Base-by-base conservation (phyloP, 83 land plant species). In the Picea abies region DNA sequence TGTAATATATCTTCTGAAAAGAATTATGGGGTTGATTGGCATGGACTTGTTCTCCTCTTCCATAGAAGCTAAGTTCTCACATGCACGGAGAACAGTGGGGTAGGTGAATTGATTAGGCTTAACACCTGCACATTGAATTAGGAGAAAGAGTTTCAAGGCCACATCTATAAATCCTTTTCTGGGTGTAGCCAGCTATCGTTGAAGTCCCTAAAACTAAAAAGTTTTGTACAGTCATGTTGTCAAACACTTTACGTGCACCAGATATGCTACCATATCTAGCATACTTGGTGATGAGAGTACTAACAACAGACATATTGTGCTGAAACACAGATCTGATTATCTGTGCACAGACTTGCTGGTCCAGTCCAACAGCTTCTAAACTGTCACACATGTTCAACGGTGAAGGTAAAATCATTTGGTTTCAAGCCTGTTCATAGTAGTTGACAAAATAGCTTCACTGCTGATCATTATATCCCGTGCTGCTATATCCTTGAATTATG, bases 131-230 rank as follows among this genome's bases (percentile, higher is more conserved):
- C 73, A 6, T 35, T 19, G 83, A 1, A 73, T n/a, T 39, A 41
- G 6, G 23, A 16, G 16, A 11, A 76, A 82, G 5, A 70, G 15
- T 37, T 41, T 44, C 22, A 82, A 14, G 76, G 81, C 82, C 6
- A 22, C 39, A 16, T 82, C 32, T 26, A 22, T 32, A 19, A 76
- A 35, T 11, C 14, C 19, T 82, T 76, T 70, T 76, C 11, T 17
- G 37, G 8, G 83, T 82, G 76, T 82, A 82, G 19, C 83, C 61
- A 22, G 63, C 64, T n/a, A 82, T 78, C 22, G 67, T 71, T 73
- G 83, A 4, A 23, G 7, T 82, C 82, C 83, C 76, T 82, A 82
- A 29, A 17, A 76, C 62, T n/a, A 73, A 3, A 82, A 44, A 60
- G 12, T 52, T 52, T 17, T 37, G 26, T 17, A 35, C 60, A 44